These are phyloP conservation scores for Calophaca sinica DNA, from an alignment of 306 rosid genomes.

Conservation along the genomic window DNA sequence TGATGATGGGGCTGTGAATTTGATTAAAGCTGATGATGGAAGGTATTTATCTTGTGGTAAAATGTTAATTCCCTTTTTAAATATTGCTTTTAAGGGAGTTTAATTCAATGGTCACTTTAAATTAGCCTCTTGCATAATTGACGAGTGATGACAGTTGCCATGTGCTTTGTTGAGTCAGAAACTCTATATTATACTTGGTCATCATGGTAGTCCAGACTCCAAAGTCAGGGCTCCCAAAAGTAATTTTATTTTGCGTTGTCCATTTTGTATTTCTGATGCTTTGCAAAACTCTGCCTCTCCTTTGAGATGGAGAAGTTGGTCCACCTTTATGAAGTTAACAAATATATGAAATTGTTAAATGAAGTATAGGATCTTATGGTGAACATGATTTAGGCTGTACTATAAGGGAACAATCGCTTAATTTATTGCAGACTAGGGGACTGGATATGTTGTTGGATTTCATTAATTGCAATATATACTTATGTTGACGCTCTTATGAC, in stretches of 20 bases:
- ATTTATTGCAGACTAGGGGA: slow-evolving; percentile 27
- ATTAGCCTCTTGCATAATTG: slow-evolving; percentile 38
- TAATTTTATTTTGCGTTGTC: slow-evolving; percentile 29
- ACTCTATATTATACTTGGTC: slow-evolving; percentile 22
- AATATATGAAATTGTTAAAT: slow-evolving; percentile 23
- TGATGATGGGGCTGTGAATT: slow-evolving; percentile 96
- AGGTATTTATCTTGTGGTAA: slow-evolving; percentile 62
- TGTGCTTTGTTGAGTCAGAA: slow-evolving; percentile 31
- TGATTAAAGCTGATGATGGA: slow-evolving; percentile 86
- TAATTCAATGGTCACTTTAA: slow-evolving; percentile 28
- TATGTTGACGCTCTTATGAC: slow-evolving; percentile 27
- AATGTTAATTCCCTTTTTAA: slow-evolving; percentile 30
- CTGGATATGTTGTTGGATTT: slow-evolving; percentile 17
- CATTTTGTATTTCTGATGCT: slow-evolving; percentile 33
- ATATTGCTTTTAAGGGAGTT: slow-evolving; percentile 38
- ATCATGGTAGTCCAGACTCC: slow-evolving; percentile 30
- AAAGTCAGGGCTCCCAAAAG: slow-evolving; percentile 6
- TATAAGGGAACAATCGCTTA: neutral
- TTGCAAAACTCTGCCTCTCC: slow-evolving; percentile 28
- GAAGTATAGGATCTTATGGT: slow-evolving; percentile 28
- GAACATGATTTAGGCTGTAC: slow-evolving; percentile 31
- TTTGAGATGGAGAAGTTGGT: slow-evolving; percentile 28
- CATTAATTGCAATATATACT: slow-evolving; percentile 39
- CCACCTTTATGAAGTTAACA: slow-evolving; percentile 25
- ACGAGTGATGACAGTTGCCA: slow-evolving; percentile 12